Conservation (phyloP, 352 stramenopile species). For the Pythium myriotylum region DNA sequence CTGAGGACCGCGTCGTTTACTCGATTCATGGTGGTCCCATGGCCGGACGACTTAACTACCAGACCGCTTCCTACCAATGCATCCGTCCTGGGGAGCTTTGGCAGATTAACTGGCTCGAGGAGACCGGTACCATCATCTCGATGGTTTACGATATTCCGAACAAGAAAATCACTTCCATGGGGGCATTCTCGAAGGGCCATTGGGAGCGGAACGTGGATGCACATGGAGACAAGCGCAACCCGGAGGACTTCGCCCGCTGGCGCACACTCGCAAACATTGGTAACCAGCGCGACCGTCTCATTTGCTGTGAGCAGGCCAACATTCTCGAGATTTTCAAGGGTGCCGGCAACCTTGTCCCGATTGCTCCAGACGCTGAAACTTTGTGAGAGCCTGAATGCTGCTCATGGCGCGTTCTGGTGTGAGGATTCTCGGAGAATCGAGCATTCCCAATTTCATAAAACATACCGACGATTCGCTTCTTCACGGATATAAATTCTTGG, state of each 20-base stretch:
- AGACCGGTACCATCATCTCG: conserved; percentile 54
- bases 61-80: conserved; percentile 58
- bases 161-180: conserved; percentile 58
- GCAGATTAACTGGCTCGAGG: conserved; percentile 66
- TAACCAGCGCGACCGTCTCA: conserved; percentile 50
- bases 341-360: conserved; percentile 34
- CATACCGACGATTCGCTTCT: too few species aligned
- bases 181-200: conserved; percentile 58
- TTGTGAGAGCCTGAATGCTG: too few species aligned
- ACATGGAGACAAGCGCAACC: conserved; percentile 66
- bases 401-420: too few species aligned
- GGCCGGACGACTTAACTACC: conserved; percentile 60
- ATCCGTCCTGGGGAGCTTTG: conserved; percentile 58
- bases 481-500: too few species aligned
- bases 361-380: too few species aligned
- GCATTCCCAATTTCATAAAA: too few species aligned
- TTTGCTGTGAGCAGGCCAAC: conserved; percentile 50
- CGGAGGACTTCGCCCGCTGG: conserved; percentile 53
- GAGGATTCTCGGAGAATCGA: too few species aligned
- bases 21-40: conserved; percentile 60
- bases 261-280: conserved; percentile 10
- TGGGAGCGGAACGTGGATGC: conserved; percentile 46
- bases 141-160: conserved; percentile 57
- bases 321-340: conserved; percentile 48
- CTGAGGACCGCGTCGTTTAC: conserved; percentile 57